Evolutionary conservation across 768 basidiomycete genomes (phyloP), one percentile per base, ranked within the genome.

Genomic region (Leccinum imitatum): DNA sequence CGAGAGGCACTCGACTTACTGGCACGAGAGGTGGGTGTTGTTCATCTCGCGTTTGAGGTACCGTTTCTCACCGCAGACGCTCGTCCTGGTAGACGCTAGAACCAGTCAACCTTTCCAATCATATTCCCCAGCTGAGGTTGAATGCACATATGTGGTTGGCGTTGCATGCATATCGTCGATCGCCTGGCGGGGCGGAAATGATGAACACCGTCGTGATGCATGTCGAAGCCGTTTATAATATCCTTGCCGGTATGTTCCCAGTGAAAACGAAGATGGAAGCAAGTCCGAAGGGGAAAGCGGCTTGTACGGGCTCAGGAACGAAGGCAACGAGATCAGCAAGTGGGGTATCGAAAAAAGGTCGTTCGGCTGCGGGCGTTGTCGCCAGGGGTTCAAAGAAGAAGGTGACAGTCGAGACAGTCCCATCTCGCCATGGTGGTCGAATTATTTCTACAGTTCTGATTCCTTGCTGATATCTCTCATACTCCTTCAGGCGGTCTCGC

Each of bases 131-230:
- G 66, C 85, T 87, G 65, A 79, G 75, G 30, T 79, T 83, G 1
- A 73, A 79, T 1, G 76, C 80, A 0, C 84, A 89, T 65, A 77
- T 95, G 25, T 90, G 87, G 86, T 74, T 84, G 50, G 85, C 87
- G 0, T 74, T 95, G 19, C 86, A 90, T 66, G 80, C 84, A 0
- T 91, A 94, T 71, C 82, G 84, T 14, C 77, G 75, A 6, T 75
- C 71, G 9, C 78, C 82, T 57, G 60, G 73, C 1, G 69, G 67
- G 11, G 50, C 53, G 14, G 72, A 81, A 23, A 80, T 84, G 67
- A 78, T 75, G 57, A 58, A 71, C 0, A 66, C 79, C 2, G 78
- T 91, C 46, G 73, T 80, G 8, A 67, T 74, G n/a, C 84, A 86
- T 52, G 76, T 83, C 1, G 83, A 82, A 11, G 74, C 80, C 14